These are phyloP conservation scores for Globomyces sp. DNA, from an alignment of 371 early-diverging fungal species.

Conservation along the genomic window DNA sequence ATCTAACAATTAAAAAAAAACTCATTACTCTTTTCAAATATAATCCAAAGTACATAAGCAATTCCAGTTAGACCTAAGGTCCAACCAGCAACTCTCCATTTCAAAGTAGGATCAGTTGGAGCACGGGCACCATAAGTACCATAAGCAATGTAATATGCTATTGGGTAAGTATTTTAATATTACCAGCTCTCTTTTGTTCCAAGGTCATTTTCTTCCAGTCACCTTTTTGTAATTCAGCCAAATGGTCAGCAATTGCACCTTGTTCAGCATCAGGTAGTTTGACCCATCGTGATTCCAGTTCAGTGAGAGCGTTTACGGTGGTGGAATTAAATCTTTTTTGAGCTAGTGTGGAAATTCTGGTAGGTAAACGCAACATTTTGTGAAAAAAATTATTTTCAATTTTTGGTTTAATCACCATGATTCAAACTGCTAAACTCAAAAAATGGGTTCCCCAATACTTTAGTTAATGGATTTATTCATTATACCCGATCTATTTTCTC, in stretches of 20 bases:
- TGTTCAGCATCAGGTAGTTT: constrained; percentile 83
- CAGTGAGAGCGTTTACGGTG: constrained; percentile 1
- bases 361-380: background rate
- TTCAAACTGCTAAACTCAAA: no score
- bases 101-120: constrained; percentile 72
- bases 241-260: constrained; percentile 73
- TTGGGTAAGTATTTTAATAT: background rate
- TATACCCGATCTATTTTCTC: background rate
- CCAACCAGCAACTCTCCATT: constrained; percentile 71
- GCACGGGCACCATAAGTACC: constrained; percentile 92
- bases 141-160: constrained; percentile 91
- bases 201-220: constrained; percentile 90
- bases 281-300: constrained; percentile 72
- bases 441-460: no score
- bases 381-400: no score
- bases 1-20: constrained; percentile 41
- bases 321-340: background rate
- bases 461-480: no score
- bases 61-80: constrained; percentile 59
- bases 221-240: constrained; percentile 82
- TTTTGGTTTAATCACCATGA: no score
- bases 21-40: constrained; percentile 69
- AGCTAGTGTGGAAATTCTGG: no score
- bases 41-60: constrained; percentile 62
- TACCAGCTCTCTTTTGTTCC: constrained; percentile 95